Conservation (phyloP, 1,284 basidiomycete species). For the Xerocomus nothofagi region DNA sequence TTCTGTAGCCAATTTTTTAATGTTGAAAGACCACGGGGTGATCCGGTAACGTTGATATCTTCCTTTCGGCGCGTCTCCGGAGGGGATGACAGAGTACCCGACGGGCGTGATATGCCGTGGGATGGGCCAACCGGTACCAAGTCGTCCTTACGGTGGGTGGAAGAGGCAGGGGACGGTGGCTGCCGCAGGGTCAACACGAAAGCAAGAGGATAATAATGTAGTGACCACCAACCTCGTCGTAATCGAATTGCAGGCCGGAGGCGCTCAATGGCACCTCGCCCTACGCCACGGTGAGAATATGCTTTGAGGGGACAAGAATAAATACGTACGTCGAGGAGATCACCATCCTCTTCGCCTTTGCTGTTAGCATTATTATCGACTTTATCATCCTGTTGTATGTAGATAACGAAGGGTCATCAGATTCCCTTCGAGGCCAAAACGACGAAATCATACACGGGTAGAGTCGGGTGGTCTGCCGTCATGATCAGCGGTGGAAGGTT, state of each 20-base stretch:
- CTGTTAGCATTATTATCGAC: not conserved
- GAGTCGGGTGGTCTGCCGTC: too few species aligned
- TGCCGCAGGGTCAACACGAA: not conserved
- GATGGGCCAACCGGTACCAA: not conserved
- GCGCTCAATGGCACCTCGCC: not conserved
- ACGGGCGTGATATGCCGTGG: too few species aligned
- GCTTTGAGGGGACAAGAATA: not conserved
- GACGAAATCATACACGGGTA: too few species aligned
- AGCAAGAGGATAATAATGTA: not conserved
- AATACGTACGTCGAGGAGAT: not conserved
- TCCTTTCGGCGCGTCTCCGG: not conserved
- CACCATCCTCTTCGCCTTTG: too few species aligned
- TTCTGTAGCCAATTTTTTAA: not conserved
- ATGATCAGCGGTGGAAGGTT: too few species aligned
- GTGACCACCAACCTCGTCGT: not conserved
- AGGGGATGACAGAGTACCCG: not conserved
- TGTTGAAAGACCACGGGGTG: not conserved
- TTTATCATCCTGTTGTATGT: not conserved
- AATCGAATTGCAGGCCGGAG: not conserved
- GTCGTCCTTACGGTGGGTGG: not conserved
- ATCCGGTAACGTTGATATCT: too few species aligned
- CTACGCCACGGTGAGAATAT: not conserved
- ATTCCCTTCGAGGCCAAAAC: too few species aligned
- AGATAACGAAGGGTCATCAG: too few species aligned
- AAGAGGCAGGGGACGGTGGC: not conserved